These are phyloP conservation scores for Solanum dulcamara DNA, from an alignment of 257 asterid genomes.

Conservation along the genomic window DNA sequence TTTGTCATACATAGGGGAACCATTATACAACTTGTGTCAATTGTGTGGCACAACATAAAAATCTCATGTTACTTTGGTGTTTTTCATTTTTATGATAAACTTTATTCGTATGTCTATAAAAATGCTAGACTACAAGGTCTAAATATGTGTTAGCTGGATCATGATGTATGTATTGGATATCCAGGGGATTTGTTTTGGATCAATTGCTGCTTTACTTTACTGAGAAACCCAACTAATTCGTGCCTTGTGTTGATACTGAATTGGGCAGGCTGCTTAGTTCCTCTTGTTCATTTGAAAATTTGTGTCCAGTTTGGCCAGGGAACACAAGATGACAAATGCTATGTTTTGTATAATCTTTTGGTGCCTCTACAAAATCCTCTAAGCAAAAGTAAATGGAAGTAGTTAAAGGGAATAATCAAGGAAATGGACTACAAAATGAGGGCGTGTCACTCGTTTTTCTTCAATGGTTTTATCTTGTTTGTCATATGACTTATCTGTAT, in stretches of 20 bases:
- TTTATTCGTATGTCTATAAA: background rate
- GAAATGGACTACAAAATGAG: too few relatives aligned
- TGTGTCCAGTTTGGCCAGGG: too few relatives aligned
- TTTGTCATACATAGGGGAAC: background rate
- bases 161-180: background rate
- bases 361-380: too few relatives aligned
- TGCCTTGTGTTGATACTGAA: background rate
- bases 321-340: too few relatives aligned
- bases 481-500: too few relatives aligned
- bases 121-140: background rate
- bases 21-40: background rate
- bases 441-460: too few relatives aligned
- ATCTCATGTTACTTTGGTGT: background rate
- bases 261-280: background rate
- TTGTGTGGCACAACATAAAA: background rate
- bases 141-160: background rate
- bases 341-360: too few relatives aligned
- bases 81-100: background rate
- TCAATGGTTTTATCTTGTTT: too few relatives aligned
- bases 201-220: background rate
- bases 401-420: too few relatives aligned
- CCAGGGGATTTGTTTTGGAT: background rate
- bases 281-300: background rate
- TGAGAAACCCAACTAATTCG: background rate
- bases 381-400: too few relatives aligned